Evolutionary conservation across 495 filamentous ascomycete species (phyloP).

Genomic region (Friedmanniomyces simplex): DNA sequence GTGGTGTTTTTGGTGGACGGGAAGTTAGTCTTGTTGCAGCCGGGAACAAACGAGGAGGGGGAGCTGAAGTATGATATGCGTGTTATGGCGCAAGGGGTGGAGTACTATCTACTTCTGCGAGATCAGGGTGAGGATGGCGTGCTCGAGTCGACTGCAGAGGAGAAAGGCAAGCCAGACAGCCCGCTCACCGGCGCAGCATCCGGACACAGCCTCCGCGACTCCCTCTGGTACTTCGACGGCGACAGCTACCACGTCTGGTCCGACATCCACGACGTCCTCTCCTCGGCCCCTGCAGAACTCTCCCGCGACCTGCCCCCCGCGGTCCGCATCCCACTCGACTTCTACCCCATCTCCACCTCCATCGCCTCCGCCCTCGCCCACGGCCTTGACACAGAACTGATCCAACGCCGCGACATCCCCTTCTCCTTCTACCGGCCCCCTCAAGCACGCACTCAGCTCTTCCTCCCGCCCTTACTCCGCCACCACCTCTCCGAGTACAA

Average conservation of each 20-base stretch:
- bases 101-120: slow-evolving; percentile 85
- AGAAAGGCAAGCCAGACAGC: too few species aligned
- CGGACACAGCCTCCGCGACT: slow-evolving; percentile 56
- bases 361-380: slow-evolving; percentile 77
- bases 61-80: slow-evolving; percentile 97
- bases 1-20: slow-evolving; percentile 93
- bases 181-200: background rate
- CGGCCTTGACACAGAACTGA: slow-evolving; percentile 82
- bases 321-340: slow-evolving; percentile 64
- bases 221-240: slow-evolving; percentile 91
- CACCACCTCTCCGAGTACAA: slow-evolving; percentile 63
- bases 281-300: slow-evolving; percentile 50
- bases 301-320: slow-evolving; percentile 50
- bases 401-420: slow-evolving; percentile 77
- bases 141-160: too few species aligned
- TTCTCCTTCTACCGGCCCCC: slow-evolving; percentile 66
- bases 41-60: slow-evolving; percentile 62
- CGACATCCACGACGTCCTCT: slow-evolving; percentile 78
- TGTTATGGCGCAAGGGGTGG: slow-evolving; percentile 86
- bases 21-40: slow-evolving; percentile 86
- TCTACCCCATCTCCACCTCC: slow-evolving; percentile 85
- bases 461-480: slow-evolving; percentile 76
- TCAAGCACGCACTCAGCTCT: slow-evolving; percentile 45
- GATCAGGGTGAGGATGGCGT: slow-evolving; percentile 40
- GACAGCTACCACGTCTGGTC: slow-evolving; percentile 71